A percentile compares a stretch with the other conserved stretches of the same genome.
Conservation (phyloP, 1,284 basidiomycete genomes). For the Erythrobasidium hasegawianum region DNA sequence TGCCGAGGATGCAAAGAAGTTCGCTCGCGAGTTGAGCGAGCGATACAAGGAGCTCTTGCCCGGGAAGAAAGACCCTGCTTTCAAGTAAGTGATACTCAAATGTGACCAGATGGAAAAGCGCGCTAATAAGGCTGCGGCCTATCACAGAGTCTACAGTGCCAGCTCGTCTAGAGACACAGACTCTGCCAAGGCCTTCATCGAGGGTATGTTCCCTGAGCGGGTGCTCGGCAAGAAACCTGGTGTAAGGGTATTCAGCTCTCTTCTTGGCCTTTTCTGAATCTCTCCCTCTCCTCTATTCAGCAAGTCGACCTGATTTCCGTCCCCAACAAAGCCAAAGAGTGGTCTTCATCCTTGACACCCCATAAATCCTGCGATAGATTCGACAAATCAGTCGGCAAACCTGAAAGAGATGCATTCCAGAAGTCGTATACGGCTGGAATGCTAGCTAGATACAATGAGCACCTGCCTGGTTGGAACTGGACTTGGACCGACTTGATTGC, state of each 20-base stretch:
- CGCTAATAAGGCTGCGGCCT: too few species aligned
- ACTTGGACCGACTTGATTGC: constrained; percentile 34
- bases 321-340: constrained; percentile 51
- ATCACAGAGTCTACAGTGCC: constrained; percentile 51
- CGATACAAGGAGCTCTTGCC: constrained; percentile 50
- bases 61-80: constrained; percentile 35
- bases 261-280: not conserved
- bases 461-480: constrained; percentile 38
- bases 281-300: constrained; percentile 33
- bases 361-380: constrained; percentile 53
- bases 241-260: constrained; percentile 40
- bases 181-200: constrained; percentile 51
- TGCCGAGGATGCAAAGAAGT: constrained; percentile 48
- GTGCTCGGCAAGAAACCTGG: constrained; percentile 51
- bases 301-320: constrained; percentile 51
- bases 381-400: constrained; percentile 50
- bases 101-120: too few species aligned
- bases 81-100: constrained; percentile 30
- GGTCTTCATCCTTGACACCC: constrained; percentile 51
- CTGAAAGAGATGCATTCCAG: constrained; percentile 50
- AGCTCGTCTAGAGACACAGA: constrained; percentile 50
- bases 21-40: constrained; percentile 49
- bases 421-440: constrained; percentile 47
- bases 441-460: constrained; percentile 43
- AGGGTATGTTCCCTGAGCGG: constrained; percentile 51